Evolutionary conservation across 441 rosid species (phyloP), one percentile per base, ranked within the genome.

Genomic region (Raphanus hybrid): DNA sequence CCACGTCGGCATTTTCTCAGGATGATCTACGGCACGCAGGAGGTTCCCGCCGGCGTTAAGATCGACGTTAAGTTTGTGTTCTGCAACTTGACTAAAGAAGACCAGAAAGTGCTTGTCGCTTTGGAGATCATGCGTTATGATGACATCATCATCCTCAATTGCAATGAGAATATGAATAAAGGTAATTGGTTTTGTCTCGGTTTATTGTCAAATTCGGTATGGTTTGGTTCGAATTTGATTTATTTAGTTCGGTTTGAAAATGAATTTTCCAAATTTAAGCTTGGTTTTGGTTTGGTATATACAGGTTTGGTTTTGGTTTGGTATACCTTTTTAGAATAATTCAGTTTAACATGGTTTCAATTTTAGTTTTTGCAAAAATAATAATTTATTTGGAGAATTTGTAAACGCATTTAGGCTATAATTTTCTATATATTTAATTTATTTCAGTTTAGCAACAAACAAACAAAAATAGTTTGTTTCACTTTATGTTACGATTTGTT

Each of bases 21-120:
- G 20, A 67, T 92, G 35, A 78, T 94, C 69, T 94, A 90, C 58
- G 92, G 96, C 3, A 84, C 87, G 2, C 96, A 92, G 34, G 65
- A 75, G 20, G 66, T 80, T 0, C 83, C 80, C 0, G 45, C 3
- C 1, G 88, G 88, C 0, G 90, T 85, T 6, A 78, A 80, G 80
- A 70, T 94, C n/a, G 97, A 94, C 52, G 87, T 94, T 15, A 90
- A 88, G 87, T 94, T 94, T 23, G 96, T 94, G 54, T 92, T 94
- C 9, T 94, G 98, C 82, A 94, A 90, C 76, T 80, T 94, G 11
- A 90, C 97, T 2, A 94, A 89, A 67, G 96, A 94, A 75, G 97
- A 94, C 20, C 98, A 94, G 59, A 87, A 84, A 64, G 85, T 90
- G 8, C 85, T 92, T n/a, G 88, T 94, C 7, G 97, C 97, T 2